Conservation (phyloP, 148 eudicot species). For the Limonium bicolor region DNA sequence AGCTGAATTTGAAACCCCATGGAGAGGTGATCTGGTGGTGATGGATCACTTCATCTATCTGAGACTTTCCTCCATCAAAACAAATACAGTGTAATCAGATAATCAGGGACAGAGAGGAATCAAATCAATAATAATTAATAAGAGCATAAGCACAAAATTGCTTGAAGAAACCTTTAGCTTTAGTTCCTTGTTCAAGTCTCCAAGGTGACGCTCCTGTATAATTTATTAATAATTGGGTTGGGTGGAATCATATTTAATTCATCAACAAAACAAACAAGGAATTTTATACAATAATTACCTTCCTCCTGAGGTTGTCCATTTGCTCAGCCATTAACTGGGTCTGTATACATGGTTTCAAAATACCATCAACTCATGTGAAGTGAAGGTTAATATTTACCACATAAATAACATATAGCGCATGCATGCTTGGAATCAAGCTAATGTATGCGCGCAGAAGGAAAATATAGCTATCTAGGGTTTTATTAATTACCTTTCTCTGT, state of each 20-base stretch:
- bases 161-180: constrained; percentile 52
- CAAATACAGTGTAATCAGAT: not conserved
- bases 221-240: not conserved
- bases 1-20: constrained; percentile 5
- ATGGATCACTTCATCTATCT: constrained; percentile 5
- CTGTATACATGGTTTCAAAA: constrained; percentile 29
- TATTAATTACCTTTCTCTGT: constrained; percentile 59
- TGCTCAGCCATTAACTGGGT: constrained; percentile 62
- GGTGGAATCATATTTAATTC: not conserved
- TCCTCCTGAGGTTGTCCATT: constrained; percentile 76
- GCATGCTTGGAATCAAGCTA: too few relatives aligned
- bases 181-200: constrained; percentile 82
- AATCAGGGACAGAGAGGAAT: too few relatives aligned
- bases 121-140: not conserved
- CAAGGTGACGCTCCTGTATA: constrained; percentile 76
- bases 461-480: not conserved
- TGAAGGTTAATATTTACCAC: too few relatives aligned
- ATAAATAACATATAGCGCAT: too few relatives aligned
- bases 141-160: not conserved
- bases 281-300: constrained; percentile 23
- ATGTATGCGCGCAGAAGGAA: not conserved
- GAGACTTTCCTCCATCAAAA: not conserved
- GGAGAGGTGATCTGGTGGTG: not conserved
- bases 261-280: not conserved
- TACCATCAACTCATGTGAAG: constrained; percentile 4